Evolutionary conservation across 768 basidiomycete genomes (phyloP).

Genomic region (Boletus rufocinnamomeus): DNA sequence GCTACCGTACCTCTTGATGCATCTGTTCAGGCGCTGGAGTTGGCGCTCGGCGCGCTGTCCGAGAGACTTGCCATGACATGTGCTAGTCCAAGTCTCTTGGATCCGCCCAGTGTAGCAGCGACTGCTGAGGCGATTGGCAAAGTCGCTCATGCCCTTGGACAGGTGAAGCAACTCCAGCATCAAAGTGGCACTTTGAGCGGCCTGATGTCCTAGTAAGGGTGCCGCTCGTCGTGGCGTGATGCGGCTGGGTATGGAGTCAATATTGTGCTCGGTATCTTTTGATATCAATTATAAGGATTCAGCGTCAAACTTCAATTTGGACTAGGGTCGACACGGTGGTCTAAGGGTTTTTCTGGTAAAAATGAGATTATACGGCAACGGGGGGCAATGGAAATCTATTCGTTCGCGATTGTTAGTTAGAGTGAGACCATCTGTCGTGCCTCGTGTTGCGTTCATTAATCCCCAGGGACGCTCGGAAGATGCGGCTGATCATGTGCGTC

Average conservation of each 20-base stretch:
- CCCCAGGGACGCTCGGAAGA: background rate
- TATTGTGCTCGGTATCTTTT: background rate
- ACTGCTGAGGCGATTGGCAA: conserved; percentile 73
- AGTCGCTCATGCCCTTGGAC: conserved; percentile 59
- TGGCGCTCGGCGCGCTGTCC: conserved; percentile 53
- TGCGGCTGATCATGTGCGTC: conserved; percentile 6
- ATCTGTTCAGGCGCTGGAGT: conserved; percentile 52
- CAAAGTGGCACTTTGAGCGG: conserved; percentile 22
- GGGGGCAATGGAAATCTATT: background rate
- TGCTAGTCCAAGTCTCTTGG: conserved; percentile 38
- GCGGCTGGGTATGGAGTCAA: conserved; percentile 7
- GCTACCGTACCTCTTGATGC: conserved; percentile 21
- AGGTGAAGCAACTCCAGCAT: conserved; percentile 59
- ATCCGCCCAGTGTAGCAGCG: conserved; percentile 51
- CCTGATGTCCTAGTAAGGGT: conserved; percentile 16
- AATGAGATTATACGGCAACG: background rate
- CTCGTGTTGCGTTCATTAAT: conserved; percentile 15
- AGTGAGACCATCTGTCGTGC: background rate
- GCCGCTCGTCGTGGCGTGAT: conserved; percentile 13
- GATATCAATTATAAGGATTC: background rate
- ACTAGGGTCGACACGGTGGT: background rate
- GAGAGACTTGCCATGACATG: conserved; percentile 50
- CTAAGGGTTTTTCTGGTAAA: conserved; percentile 1
- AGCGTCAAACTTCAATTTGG: background rate
- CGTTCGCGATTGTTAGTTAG: background rate